These are phyloP conservation scores for Alternaria sp. DNA, from an alignment of 2,329 filamentous ascomycete species.

Conservation along the genomic window DNA sequence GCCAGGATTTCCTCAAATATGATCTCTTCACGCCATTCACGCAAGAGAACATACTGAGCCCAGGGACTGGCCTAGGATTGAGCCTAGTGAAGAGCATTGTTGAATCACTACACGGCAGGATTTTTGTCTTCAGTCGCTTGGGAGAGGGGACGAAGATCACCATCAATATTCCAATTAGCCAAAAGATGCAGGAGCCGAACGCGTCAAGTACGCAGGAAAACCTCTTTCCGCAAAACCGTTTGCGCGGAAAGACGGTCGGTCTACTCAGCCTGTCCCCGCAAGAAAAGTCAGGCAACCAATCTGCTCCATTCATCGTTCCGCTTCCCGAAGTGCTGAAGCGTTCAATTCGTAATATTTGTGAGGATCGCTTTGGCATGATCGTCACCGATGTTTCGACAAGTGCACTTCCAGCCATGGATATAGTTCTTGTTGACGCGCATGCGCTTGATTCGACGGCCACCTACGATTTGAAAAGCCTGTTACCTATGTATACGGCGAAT, in stretches of 20 bases:
- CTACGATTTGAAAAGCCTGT: constrained; percentile 1
- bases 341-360: constrained; percentile 17
- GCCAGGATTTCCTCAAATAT: constrained; percentile 29
- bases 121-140: constrained; percentile 28
- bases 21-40: constrained; percentile 34
- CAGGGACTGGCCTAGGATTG: constrained; percentile 37
- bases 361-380: constrained; percentile 12
- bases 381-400: constrained; percentile 1
- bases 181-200: neutral
- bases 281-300: neutral
- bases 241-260: constrained; percentile 9
- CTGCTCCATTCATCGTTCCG: constrained; percentile 3
- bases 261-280: constrained; percentile 8
- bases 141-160: constrained; percentile 20
- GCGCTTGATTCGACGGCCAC: neutral
- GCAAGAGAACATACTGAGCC: constrained; percentile 31
- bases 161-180: constrained; percentile 14
- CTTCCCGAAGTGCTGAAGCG: constrained; percentile 7
- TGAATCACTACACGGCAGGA: constrained; percentile 30
- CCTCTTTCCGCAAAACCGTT: neutral
- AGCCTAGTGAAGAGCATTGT: constrained; percentile 34
- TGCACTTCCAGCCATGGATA: neutral
- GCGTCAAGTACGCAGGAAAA: neutral
- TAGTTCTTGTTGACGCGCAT: constrained; percentile 17
- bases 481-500: constrained; percentile 5